Evolutionary conservation across 495 filamentous ascomycete species (phyloP).

Genomic region (Aspergillus ellipticus): DNA sequence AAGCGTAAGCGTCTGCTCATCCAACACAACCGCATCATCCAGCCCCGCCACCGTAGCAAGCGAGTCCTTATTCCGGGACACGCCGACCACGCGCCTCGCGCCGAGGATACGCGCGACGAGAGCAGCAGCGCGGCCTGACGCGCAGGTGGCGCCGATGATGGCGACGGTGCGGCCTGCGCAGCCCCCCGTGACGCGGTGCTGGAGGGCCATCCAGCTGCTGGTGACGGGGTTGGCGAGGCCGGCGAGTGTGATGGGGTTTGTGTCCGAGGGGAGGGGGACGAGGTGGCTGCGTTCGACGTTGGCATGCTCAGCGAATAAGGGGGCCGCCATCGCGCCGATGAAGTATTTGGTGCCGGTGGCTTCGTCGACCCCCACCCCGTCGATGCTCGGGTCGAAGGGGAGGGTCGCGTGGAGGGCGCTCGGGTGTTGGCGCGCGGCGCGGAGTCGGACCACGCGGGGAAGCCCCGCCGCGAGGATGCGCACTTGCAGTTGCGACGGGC

Average conservation of each 20-base stretch:
- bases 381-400: constrained; percentile 11
- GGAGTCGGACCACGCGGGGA: background rate
- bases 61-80: too few species aligned
- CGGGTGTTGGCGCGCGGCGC: constrained; percentile 4
- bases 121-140: too few species aligned
- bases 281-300: constrained; percentile 6
- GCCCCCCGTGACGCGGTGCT: background rate
- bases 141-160: constrained; percentile 7
- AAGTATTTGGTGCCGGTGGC: constrained; percentile 1
- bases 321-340: background rate
- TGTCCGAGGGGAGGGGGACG: background rate
- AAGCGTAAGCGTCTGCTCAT: too few species aligned
- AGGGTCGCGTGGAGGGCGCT: background rate
- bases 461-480: constrained; percentile 1
- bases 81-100: too few species aligned
- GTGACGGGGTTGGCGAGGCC: constrained; percentile 5
- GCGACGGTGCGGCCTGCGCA: constrained; percentile 4
- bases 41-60: too few species aligned
- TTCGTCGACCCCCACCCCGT: constrained; percentile 8
- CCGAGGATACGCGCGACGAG: too few species aligned
- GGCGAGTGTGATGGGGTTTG: constrained; percentile 6
- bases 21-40: too few species aligned
- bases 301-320: background rate
- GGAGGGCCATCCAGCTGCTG: constrained; percentile 12
- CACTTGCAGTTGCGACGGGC: constrained; percentile 2